Percentiles rank a stretch among this genome's conserved stretches.
Evolutionary conservation across 2,329 filamentous ascomycete genomes (phyloP).

Genomic region (Ascochyta viciae-villosae): DNA sequence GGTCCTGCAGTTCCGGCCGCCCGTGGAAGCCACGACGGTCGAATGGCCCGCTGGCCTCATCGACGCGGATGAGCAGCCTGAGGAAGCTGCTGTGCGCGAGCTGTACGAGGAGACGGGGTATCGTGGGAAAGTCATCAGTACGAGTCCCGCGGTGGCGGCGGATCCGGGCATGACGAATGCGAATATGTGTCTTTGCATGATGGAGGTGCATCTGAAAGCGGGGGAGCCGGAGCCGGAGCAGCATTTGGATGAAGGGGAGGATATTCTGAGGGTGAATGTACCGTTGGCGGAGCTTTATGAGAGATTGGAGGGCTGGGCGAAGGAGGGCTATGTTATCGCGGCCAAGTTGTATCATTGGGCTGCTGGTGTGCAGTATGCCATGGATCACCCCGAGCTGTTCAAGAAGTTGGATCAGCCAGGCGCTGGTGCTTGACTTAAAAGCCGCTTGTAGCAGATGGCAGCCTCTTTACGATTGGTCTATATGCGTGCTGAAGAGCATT

Average conservation of each 20-base stretch:
- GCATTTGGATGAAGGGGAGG: conserved; percentile 39
- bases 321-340: conserved; percentile 36
- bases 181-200: conserved; percentile 36
- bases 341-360: conserved; percentile 42
- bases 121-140: conserved; percentile 52
- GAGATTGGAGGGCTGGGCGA: conserved; percentile 30
- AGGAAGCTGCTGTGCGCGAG: conserved; percentile 64
- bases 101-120: conserved; percentile 69
- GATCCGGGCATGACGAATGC: conserved; percentile 39
- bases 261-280: conserved; percentile 36
- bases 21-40: conserved; percentile 63
- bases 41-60: conserved; percentile 60
- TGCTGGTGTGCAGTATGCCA: conserved; percentile 34
- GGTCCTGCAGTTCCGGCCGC: conserved; percentile 64
- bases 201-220: conserved; percentile 33
- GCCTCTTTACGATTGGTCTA: not conserved
- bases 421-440: conserved; percentile 3
- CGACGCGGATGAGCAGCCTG: conserved; percentile 63
- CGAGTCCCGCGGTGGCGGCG: conserved; percentile 29
- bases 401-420: conserved; percentile 15
- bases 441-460: not conserved
- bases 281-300: conserved; percentile 33
- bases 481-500: not conserved
- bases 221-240: conserved; percentile 32
- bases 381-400: conserved; percentile 34